Conservation (phyloP, 768 basidiomycete genomes). For the Pleurotus tuoliensis region DNA sequence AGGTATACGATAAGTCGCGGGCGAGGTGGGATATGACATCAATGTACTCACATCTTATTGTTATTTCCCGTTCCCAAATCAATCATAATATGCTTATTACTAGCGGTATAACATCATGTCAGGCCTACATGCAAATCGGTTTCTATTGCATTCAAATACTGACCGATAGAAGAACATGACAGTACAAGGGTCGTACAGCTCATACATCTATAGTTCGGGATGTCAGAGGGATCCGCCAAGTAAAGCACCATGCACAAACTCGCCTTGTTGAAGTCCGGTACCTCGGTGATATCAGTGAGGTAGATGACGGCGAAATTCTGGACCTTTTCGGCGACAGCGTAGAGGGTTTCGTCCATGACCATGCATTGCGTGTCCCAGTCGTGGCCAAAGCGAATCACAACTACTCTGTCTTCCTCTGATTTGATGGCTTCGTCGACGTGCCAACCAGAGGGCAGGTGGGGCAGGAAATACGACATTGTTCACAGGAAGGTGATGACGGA, state of each 20-base stretch:
- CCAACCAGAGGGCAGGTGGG: conserved; percentile 90
- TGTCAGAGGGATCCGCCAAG: not conserved
- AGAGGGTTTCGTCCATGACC: conserved; percentile 98
- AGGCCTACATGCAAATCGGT: not conserved
- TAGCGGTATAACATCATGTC: conserved; percentile 23
- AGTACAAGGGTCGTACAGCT: conserved; percentile 94
- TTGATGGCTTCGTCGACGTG: conserved; percentile 99
- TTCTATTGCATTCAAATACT: conserved; percentile 17
- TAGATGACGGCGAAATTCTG: conserved; percentile 99
- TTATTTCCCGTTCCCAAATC: conserved; percentile 99
- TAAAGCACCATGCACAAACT: conserved; percentile 13
- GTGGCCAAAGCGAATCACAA: conserved; percentile 92
- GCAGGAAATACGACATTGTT: conserved; percentile 86
- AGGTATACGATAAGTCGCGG: conserved; percentile 1
- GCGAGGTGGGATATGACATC: not conserved
- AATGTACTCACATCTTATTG: conserved; percentile 85
- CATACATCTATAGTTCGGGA: conserved; percentile 77
- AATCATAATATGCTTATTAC: conserved; percentile 99
- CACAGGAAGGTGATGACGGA: not conserved
- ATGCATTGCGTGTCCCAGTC: conserved; percentile 95
- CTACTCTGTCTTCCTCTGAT: conserved; percentile 94
- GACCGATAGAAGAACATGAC: conserved; percentile 99
- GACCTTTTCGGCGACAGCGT: conserved; percentile 89
- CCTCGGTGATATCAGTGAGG: conserved; percentile 90
- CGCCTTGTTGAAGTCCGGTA: conserved; percentile 98